Conservation (phyloP, 1,284 basidiomycete genomes). For the Ceratobasidium papillatum region DNA sequence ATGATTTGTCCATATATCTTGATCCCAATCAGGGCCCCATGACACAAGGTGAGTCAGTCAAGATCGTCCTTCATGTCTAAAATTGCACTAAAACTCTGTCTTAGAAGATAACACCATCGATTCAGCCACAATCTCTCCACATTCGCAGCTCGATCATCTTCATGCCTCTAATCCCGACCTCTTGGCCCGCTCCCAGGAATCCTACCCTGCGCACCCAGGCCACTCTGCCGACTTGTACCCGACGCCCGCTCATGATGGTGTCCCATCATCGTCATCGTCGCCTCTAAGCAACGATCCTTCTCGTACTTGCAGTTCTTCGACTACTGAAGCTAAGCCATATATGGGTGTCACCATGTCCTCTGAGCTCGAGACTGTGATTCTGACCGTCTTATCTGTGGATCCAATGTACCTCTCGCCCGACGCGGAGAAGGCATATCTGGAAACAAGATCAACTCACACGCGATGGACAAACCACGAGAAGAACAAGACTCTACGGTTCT, state of each 20-base stretch:
- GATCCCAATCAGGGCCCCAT: too few relatives aligned
- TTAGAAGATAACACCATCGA: too few relatives aligned
- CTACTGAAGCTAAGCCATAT: background rate
- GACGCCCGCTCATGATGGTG: background rate
- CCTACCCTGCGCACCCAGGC: background rate
- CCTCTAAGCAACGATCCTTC: background rate
- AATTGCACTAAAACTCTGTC: too few relatives aligned
- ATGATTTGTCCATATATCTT: too few relatives aligned
- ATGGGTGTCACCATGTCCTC: background rate
- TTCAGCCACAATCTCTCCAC: too few relatives aligned
- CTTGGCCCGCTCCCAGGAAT: background rate
- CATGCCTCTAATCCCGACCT: too few relatives aligned
- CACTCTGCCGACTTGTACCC: background rate
- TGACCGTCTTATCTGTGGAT: background rate
- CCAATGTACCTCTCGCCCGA: background rate
- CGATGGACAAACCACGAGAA: background rate
- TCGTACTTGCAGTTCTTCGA: background rate
- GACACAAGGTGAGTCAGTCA: too few relatives aligned
- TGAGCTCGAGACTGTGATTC: background rate
- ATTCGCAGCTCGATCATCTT: too few relatives aligned
- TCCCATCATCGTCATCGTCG: too few relatives aligned
- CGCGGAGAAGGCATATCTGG: background rate
- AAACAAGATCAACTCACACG: background rate
- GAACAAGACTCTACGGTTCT: background rate
- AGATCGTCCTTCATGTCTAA: too few relatives aligned